Percentiles rank a stretch among this genome's conserved stretches.
phyloP scores from a whole-genome alignment of 2,329 filamentous ascomycete genomes.

The Venturia nashicola region DNA sequence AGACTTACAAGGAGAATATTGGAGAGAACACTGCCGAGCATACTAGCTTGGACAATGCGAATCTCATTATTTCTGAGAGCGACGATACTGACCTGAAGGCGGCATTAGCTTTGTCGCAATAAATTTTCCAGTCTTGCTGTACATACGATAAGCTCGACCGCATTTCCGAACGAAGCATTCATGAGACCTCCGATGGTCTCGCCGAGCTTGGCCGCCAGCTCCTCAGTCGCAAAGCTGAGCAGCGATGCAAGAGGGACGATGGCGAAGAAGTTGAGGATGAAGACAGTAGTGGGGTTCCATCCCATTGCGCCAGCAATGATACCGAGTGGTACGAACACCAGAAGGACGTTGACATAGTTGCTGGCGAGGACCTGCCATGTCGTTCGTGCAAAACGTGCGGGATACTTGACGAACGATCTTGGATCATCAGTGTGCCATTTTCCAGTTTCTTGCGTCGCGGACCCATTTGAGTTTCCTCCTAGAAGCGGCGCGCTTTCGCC shows the following conservation, averaged over 20 bases:
- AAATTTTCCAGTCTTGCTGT: conserved; percentile 3
- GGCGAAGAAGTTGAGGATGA: conserved; percentile 68
- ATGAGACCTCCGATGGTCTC: conserved; percentile 62
- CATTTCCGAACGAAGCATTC: conserved; percentile 70
- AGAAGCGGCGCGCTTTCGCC: conserved; percentile 2
- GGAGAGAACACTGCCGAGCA: conserved; percentile 91
- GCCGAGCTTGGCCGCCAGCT: conserved; percentile 59
- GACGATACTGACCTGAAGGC: conserved; percentile 69
- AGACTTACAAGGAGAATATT: conserved; percentile 65
- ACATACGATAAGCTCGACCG: conserved; percentile 63
- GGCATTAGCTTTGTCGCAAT: conserved; percentile 11
- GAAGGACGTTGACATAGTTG: conserved; percentile 55
- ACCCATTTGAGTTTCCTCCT: background rate
- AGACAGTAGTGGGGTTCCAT: conserved; percentile 57
- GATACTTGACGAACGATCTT: conserved; percentile 20
- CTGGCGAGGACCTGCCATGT: conserved; percentile 33
- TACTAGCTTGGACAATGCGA: conserved; percentile 92
- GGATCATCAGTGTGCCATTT: conserved; percentile 16
- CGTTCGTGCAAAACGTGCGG: conserved; percentile 20
- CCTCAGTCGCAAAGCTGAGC: conserved; percentile 66
- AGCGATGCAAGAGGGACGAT: conserved; percentile 66
- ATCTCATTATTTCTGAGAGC: conserved; percentile 78
- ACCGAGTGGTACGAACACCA: conserved; percentile 62
- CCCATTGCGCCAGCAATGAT: conserved; percentile 51
- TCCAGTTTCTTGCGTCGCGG: background rate